Evolutionary conservation across 73 alveolate species (phyloP).

Genomic region (Paramecium sexaurelia): DNA sequence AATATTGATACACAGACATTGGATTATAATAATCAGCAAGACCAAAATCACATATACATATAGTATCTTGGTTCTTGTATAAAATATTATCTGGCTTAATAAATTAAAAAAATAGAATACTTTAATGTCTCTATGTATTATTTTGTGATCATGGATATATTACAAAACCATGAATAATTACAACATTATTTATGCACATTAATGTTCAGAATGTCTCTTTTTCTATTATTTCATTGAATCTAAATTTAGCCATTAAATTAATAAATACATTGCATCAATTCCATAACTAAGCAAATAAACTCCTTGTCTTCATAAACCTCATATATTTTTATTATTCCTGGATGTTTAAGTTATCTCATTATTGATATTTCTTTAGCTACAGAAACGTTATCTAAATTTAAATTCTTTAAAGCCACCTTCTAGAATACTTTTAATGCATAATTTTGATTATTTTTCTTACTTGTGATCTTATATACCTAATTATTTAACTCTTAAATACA

Average conservation of each 20-base stretch:
- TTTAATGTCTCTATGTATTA: conserved; percentile 60
- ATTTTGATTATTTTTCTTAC: neutral
- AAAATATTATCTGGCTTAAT: conserved; percentile 61
- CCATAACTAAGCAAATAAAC: conserved; percentile 74
- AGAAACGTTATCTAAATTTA: conserved; percentile 70
- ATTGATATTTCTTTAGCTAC: conserved; percentile 78
- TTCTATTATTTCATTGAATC: conserved; percentile 63
- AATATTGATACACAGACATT: conserved; percentile 18
- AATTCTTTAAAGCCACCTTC: conserved; percentile 61
- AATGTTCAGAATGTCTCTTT: conserved; percentile 62
- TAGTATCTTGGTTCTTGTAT: neutral
- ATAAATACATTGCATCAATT: conserved; percentile 74
- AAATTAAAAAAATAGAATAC: neutral
- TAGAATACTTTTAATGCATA: conserved; percentile 54
- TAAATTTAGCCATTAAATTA: conserved; percentile 68
- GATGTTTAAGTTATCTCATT: conserved; percentile 80
- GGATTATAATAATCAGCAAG: conserved; percentile 55
- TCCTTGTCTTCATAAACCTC: conserved; percentile 81
- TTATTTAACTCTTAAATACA: neutral
- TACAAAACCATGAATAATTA: conserved; percentile 3
- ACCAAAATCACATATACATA: conserved; percentile 43
- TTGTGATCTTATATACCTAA: neutral
- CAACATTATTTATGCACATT: conserved; percentile 48
- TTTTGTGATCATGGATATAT: conserved; percentile 46
- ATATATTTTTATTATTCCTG: conserved; percentile 77